A percentile compares a stretch with the other conserved stretches of the same genome.
These are phyloP conservation scores for Wickerhamiella musiphila DNA, from an alignment of 805 yeast species.

Conservation along the genomic window DNA sequence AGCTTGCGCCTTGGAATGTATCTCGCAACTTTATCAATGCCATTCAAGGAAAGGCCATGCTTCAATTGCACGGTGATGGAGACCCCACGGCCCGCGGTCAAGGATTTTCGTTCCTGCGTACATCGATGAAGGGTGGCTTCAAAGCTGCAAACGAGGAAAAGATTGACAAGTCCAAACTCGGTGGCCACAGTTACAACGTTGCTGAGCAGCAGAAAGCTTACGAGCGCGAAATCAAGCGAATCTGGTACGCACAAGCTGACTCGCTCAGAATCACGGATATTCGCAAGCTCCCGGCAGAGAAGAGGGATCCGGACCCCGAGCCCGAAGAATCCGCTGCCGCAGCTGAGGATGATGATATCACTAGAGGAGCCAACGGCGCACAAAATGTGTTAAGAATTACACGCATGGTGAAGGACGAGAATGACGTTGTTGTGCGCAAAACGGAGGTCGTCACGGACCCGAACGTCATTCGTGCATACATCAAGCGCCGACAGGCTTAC, in stretches of 20 bases:
- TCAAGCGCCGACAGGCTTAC: slow-evolving; percentile 48
- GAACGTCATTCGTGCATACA: slow-evolving; percentile 68
- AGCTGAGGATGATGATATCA: slow-evolving; percentile 23
- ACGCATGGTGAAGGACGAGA: slow-evolving; percentile 63
- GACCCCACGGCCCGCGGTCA: slow-evolving; percentile 87
- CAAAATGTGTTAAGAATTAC: slow-evolving; percentile 40
- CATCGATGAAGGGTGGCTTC: slow-evolving; percentile 94
- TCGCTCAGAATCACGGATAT: slow-evolving; percentile 32
- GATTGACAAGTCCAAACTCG: slow-evolving; percentile 28
- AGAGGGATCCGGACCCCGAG: slow-evolving; percentile 1
- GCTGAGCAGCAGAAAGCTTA: slow-evolving; percentile 80
- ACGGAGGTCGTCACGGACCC: slow-evolving; percentile 71
- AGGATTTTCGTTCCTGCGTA: slow-evolving; percentile 71
- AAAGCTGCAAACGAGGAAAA: slow-evolving; percentile 26
- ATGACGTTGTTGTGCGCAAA: slow-evolving; percentile 70
- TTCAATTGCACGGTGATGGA: slow-evolving; percentile 85
- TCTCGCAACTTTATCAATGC: slow-evolving; percentile 82
- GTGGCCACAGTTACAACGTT: slow-evolving; percentile 61
- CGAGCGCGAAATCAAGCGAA: slow-evolving; percentile 72
- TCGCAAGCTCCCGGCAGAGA: slow-evolving; percentile 18
- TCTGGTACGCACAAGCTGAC: slow-evolving; percentile 74
- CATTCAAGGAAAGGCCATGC: slow-evolving; percentile 93
- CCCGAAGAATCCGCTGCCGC: slow-evolving; percentile 15
- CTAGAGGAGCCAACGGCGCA: slow-evolving; percentile 16
- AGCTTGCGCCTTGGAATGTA: slow-evolving; percentile 86